Percentiles rank a stretch among this genome's conserved stretches.
phyloP scores from a whole-genome alignment of 164 flowering plant genomes.

The Annona cherimola region DNA sequence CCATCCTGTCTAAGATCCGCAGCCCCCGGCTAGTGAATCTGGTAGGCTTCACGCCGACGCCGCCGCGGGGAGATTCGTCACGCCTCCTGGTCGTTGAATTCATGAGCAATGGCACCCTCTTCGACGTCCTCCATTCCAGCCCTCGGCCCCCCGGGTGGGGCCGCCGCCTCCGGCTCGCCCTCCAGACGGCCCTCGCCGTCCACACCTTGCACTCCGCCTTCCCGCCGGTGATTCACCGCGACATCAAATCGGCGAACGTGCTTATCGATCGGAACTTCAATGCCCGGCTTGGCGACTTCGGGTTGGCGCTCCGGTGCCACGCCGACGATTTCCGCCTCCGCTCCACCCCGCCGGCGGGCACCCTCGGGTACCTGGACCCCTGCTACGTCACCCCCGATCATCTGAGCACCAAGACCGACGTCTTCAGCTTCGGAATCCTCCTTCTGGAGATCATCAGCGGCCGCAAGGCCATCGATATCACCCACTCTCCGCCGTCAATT shows the following conservation, averaged over 20 bases:
- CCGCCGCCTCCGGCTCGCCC: conserved; percentile 64
- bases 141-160: conserved; percentile 59
- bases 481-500: conserved; percentile 76
- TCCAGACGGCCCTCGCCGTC: conserved; percentile 73
- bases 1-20: conserved; percentile 61
- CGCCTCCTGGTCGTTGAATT: conserved; percentile 81
- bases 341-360: conserved; percentile 94
- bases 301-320: conserved; percentile 64
- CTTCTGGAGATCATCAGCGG: conserved; percentile 88
- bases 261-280: conserved; percentile 64
- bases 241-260: conserved; percentile 79
- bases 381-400: conserved; percentile 81
- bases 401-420: conserved; percentile 84
- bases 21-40: conserved; percentile 78
- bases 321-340: conserved; percentile 44
- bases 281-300: conserved; percentile 90
- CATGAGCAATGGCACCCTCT: conserved; percentile 87
- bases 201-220: conserved; percentile 53
- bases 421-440: conserved; percentile 90
- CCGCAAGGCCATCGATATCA: conserved; percentile 84
- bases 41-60: conserved; percentile 54
- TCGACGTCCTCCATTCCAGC: conserved; percentile 57
- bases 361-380: conserved; percentile 92
- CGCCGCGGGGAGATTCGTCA: conserved; percentile 10
- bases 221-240: conserved; percentile 92